phyloP scores from a whole-genome alignment of 768 basidiomycete genomes.

The Lentinula lateritia region DNA sequence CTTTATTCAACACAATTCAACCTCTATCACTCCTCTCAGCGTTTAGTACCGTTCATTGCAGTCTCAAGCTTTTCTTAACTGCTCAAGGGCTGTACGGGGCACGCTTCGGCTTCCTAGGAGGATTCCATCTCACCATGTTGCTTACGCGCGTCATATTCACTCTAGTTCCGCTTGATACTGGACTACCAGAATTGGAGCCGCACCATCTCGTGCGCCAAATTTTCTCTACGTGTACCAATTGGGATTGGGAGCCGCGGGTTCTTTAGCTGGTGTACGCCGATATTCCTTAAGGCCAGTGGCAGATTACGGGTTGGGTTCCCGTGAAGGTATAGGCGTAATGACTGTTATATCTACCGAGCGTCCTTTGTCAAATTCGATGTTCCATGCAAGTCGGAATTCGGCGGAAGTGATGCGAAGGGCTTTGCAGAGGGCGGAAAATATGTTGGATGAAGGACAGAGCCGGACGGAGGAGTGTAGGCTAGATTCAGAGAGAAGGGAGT shows the following conservation, averaged over 20 bases:
- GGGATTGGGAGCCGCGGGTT: constrained; percentile 11
- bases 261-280: no score
- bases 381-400: constrained; percentile 12
- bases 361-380: constrained; percentile 12
- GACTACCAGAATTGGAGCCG: constrained; percentile 1
- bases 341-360: constrained; percentile 13
- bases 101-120: constrained; percentile 17
- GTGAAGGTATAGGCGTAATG: constrained; percentile 11
- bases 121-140: constrained; percentile 16
- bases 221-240: constrained; percentile 11
- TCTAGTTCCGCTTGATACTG: background rate
- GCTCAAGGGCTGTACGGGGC: constrained; percentile 10
- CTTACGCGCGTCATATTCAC: constrained; percentile 8
- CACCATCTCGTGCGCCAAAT: constrained; percentile 12
- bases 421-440: background rate
- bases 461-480: background rate
- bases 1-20: constrained; percentile 5
- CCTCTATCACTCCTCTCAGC: background rate
- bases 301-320: background rate
- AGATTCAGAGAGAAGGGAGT: background rate
- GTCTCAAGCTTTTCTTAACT: constrained; percentile 9
- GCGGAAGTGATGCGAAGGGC: constrained; percentile 5
- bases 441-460: background rate
- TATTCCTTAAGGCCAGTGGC: no score
- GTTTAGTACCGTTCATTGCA: constrained; percentile 13